Evolutionary conservation across 2,329 filamentous ascomycete genomes (phyloP).

Genomic region (Aureobasidium sp.): DNA sequence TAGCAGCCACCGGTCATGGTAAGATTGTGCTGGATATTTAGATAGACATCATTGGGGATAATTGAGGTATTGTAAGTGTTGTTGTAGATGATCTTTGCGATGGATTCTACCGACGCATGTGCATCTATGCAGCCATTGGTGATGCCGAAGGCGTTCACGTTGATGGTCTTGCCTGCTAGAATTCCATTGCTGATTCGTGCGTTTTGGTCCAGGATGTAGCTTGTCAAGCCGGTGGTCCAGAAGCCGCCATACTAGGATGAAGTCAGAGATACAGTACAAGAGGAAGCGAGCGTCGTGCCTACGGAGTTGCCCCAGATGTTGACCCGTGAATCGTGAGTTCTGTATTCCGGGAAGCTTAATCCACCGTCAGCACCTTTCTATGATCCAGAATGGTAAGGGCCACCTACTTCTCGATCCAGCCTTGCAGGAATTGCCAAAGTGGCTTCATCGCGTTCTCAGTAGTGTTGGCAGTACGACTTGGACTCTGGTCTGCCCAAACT

Average conservation of each 20-base stretch:
- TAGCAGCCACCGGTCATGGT: background rate
- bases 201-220: conserved; percentile 52
- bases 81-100: conserved; percentile 25
- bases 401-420: conserved; percentile 27
- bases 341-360: background rate
- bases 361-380: background rate
- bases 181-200: conserved; percentile 38
- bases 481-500: conserved; percentile 16
- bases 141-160: conserved; percentile 46
- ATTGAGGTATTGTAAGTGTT: conserved; percentile 30
- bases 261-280: background rate
- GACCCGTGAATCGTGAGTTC: background rate
- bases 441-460: conserved; percentile 40
- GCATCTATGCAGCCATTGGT: conserved; percentile 51
- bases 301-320: background rate
- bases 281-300: background rate
- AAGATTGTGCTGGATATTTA: background rate
- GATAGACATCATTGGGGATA: background rate
- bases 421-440: conserved; percentile 49
- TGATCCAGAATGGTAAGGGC: rapidly evolving
- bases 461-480: conserved; percentile 19
- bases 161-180: conserved; percentile 29
- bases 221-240: conserved; percentile 55
- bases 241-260: conserved; percentile 38
- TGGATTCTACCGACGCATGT: conserved; percentile 31